Evolutionary conservation across 306 rosid species (phyloP).

Genomic region (Carpinus viminea): DNA sequence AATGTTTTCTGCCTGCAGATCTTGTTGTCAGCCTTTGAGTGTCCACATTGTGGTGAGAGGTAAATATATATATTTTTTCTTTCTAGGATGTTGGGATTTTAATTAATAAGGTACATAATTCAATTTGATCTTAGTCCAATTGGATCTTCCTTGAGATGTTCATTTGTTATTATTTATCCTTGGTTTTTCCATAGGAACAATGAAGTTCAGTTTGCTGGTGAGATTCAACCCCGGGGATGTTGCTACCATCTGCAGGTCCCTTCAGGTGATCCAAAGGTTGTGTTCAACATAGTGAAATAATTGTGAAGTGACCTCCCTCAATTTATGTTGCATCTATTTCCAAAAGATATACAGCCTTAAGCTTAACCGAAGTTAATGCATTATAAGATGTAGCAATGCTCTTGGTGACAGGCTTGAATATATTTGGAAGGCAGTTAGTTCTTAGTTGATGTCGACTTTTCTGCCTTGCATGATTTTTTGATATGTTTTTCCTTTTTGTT

Average conservation of each 20-base stretch:
- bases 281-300: constrained; percentile 4
- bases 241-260: constrained; percentile 63
- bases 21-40: constrained; percentile 88
- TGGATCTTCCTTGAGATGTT: constrained; percentile 13
- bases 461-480: too few species aligned
- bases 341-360: background rate
- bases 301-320: constrained; percentile 4
- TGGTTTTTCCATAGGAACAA: constrained; percentile 59
- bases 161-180: constrained; percentile 14
- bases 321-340: constrained; percentile 8
- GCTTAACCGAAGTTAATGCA: background rate
- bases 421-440: background rate
- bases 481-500: background rate
- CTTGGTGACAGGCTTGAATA: background rate
- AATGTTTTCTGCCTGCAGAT: constrained; percentile 46
- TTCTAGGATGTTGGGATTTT: background rate
- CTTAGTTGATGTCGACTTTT: background rate
- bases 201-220: constrained; percentile 98
- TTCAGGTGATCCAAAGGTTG: constrained; percentile 67
- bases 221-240: constrained; percentile 89
- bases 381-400: background rate
- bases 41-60: constrained; percentile 95
- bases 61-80: constrained; percentile 3
- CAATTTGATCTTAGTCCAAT: background rate
- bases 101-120: background rate